Conservation (phyloP, 345 rosid species). For the Euphorbia lathyris region DNA sequence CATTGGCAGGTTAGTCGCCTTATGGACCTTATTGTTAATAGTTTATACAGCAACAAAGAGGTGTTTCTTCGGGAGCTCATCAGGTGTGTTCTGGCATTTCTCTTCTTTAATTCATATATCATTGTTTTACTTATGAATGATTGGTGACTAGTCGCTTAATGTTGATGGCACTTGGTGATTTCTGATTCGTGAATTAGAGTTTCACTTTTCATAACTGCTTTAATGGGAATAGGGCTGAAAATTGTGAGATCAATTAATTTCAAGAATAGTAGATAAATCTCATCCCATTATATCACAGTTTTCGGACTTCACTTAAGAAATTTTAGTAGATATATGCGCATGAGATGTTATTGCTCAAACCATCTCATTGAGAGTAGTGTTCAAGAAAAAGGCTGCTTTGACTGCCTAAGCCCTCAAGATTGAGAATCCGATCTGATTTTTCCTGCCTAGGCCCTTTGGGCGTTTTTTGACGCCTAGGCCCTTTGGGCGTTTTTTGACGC, state of each 20-base stretch:
- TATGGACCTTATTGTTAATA: constrained; percentile 96
- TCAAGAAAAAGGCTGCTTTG: no score
- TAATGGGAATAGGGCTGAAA: neutral
- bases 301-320: no score
- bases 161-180: constrained; percentile 1
- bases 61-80: constrained; percentile 96
- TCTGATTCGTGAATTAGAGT: neutral
- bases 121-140: neutral
- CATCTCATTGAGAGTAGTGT: neutral
- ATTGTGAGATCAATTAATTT: neutral
- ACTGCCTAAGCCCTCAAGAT: no score
- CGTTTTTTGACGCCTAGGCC: no score
- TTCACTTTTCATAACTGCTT: neutral
- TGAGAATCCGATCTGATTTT: no score
- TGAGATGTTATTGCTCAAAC: neutral
- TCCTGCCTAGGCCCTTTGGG: no score
- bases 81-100: constrained; percentile 41
- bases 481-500: no score
- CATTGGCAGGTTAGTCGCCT: constrained; percentile 86
- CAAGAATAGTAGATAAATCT: neutral
- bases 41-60: constrained; percentile 94
- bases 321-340: neutral
- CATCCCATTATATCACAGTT: neutral
- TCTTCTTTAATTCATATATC: neutral
- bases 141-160: neutral